phyloP scores from a whole-genome alignment of 306 rosid species.

The Mucuna pruriens region DNA sequence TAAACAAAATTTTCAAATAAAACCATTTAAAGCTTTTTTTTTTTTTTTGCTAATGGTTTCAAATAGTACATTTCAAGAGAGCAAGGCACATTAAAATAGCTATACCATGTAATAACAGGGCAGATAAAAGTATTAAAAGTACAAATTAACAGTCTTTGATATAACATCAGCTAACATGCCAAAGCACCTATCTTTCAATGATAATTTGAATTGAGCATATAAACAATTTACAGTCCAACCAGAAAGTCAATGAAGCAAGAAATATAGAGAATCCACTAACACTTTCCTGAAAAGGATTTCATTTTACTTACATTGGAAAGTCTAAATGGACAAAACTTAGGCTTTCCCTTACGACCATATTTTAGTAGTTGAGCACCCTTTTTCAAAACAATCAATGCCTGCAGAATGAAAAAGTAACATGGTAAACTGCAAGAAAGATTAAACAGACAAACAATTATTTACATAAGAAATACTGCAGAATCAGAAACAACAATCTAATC shows the following conservation, averaged over 20 bases:
- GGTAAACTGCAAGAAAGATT: slow-evolving; percentile 34
- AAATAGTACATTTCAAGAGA: background rate
- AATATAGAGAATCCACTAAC: slow-evolving; percentile 19
- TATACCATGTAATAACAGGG: background rate
- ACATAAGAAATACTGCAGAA: slow-evolving; percentile 12
- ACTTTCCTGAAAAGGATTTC: slow-evolving; percentile 21
- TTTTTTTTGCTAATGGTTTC: background rate
- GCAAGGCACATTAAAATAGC: slow-evolving; percentile 3
- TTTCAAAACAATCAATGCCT: slow-evolving; percentile 90
- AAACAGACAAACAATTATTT: background rate
- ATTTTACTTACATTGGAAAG: slow-evolving; percentile 79
- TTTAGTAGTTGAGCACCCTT: slow-evolving; percentile 94
- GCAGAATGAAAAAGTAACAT: slow-evolving; percentile 41
- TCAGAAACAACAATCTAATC: background rate
- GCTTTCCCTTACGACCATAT: slow-evolving; percentile 99
- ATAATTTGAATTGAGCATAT: slow-evolving; percentile 16
- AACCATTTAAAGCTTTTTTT: slow-evolving; percentile 2
- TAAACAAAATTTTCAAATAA: background rate
- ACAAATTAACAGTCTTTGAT: slow-evolving; percentile 5
- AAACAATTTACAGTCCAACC: slow-evolving; percentile 13
- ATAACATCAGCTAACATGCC: slow-evolving; percentile 28
- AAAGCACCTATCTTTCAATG: background rate
- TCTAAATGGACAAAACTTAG: slow-evolving; percentile 95
- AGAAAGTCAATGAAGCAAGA: slow-evolving; percentile 3
- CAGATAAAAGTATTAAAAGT: slow-evolving; percentile 4